Percentiles rank a stretch among this genome's conserved stretches.
phyloP scores from a whole-genome alignment of 768 basidiomycete genomes.

The Phaffia tasmanica region DNA sequence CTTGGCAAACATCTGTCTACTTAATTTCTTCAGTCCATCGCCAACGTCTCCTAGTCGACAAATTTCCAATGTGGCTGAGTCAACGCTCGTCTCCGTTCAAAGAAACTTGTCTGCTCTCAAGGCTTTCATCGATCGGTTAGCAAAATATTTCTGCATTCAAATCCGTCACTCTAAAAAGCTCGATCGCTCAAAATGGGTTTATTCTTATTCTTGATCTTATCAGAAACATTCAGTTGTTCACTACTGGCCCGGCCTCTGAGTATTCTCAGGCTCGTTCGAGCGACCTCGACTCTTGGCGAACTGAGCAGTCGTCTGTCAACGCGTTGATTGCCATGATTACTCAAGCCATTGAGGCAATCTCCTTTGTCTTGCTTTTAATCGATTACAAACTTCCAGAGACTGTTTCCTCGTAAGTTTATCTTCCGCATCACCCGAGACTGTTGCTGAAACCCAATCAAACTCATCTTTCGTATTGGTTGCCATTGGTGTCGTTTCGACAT shows the following conservation, averaged over 20 bases:
- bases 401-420: conserved; percentile 55
- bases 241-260: conserved; percentile 37
- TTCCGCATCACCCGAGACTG: neutral
- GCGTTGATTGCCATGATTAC: conserved; percentile 48
- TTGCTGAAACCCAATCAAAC: no score
- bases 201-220: conserved; percentile 26
- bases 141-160: neutral
- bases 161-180: neutral
- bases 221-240: conserved; percentile 71
- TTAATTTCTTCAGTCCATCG: conserved; percentile 17
- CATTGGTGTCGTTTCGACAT: neutral
- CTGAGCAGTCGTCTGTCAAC: conserved; percentile 34
- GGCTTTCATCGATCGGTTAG: conserved; percentile 44
- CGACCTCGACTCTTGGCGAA: conserved; percentile 34
- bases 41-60: conserved; percentile 36
- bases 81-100: conserved; percentile 56
- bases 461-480: conserved; percentile 14
- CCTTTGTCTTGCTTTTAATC: conserved; percentile 79
- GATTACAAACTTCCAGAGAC: conserved; percentile 84
- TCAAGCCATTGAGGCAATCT: conserved; percentile 84
- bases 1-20: neutral
- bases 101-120: conserved; percentile 67
- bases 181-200: neutral
- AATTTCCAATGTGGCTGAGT: conserved; percentile 55
- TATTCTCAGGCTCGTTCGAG: conserved; percentile 4